phyloP scores from a whole-genome alignment of 148 eudicot species.

The Persicaria tinctoria region DNA sequence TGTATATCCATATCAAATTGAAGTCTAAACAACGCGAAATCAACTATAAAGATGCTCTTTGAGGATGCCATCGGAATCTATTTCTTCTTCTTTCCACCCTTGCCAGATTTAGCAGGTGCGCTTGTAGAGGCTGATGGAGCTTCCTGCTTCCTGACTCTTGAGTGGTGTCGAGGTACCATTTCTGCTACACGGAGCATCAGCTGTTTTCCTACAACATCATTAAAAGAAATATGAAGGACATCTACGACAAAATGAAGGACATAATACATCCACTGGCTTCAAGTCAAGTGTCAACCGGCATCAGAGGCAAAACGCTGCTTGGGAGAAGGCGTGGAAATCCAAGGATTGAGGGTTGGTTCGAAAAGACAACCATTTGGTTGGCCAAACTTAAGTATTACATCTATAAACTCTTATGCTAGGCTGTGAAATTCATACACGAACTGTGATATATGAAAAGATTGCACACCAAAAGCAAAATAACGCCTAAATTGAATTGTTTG shows the following conservation, averaged over 20 bases:
- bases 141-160: constrained; percentile 68
- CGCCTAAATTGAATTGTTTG: neutral
- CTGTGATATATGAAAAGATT: neutral
- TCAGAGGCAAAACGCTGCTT: neutral
- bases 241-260: neutral
- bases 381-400: neutral
- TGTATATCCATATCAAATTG: neutral
- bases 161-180: constrained; percentile 69
- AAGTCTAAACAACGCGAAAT: neutral
- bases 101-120: constrained; percentile 36
- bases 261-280: neutral
- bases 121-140: constrained; percentile 30
- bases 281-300: neutral
- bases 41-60: neutral
- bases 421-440: neutral
- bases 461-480: neutral
- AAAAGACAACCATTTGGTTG: neutral
- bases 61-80: constrained; percentile 8
- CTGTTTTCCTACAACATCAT: constrained; percentile 22
- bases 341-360: neutral
- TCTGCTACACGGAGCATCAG: constrained; percentile 41
- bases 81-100: constrained; percentile 36
- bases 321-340: neutral
- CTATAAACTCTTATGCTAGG: neutral
- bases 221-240: neutral